Conservation (phyloP, 495 filamentous ascomycete species). For the Penicillium coprophilum region DNA sequence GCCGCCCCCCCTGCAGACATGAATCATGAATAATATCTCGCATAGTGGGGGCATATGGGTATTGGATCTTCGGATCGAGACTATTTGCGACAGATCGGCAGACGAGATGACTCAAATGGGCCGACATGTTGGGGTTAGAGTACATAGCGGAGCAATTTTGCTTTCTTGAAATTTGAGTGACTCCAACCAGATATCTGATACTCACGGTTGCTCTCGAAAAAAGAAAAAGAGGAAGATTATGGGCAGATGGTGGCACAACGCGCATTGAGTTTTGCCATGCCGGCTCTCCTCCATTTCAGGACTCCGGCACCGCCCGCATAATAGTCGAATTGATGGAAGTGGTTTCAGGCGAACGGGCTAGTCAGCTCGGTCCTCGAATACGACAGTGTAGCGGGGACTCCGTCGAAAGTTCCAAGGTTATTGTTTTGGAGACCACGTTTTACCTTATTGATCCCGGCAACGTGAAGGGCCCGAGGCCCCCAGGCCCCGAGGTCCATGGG, state of each 20-base stretch:
- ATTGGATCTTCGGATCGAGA: slow-evolving; percentile 20
- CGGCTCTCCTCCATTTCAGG: no score
- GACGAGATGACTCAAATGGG: neutral
- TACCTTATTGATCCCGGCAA: no score
- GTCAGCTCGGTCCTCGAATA: neutral
- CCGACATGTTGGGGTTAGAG: neutral
- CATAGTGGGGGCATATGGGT: slow-evolving; percentile 16
- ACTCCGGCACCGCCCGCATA: neutral
- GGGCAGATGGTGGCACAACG: neutral
- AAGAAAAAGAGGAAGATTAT: neutral
- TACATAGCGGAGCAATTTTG: neutral
- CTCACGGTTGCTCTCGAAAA: neutral
- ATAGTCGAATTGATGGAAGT: neutral
- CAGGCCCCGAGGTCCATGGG: no score
- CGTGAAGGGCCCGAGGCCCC: no score
- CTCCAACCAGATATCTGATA: no score
- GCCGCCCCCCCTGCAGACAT: neutral
- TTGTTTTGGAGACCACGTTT: no score
- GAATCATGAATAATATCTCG: neutral
- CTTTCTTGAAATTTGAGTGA: neutral
- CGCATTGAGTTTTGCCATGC: neutral
- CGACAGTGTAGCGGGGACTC: no score
- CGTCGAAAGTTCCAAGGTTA: no score
- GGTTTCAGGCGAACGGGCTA: no score
- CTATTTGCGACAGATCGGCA: slow-evolving; percentile 20